Evolutionary conservation across 805 yeast species (phyloP), one percentile per base, ranked within the genome.

Genomic region (Pichia paraexigua): DNA sequence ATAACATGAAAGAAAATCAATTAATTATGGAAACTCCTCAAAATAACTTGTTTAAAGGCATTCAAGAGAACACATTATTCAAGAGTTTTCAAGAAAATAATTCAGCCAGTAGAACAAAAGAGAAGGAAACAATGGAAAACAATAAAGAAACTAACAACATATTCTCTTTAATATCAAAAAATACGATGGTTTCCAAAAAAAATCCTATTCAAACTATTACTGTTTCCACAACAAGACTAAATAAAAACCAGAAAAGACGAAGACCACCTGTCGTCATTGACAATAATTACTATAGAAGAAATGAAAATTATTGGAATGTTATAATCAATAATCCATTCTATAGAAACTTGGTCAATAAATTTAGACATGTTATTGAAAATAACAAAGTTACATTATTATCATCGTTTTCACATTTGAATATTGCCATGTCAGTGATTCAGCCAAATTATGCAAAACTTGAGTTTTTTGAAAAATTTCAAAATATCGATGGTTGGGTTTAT

Each of bases 401-500:
- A 35, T 6, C 17, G 28, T 15, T 18, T 6, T 9, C 25, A 20
- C 11, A 32, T 37, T 9, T 20, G 12, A 35, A 10, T 15, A 1
- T 25, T 48, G 17, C 13, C 17, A 10, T 22, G 43, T n/a, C 24
- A 30, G 18, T 13, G 17, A 13, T 48, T 35, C 24, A 43, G 18
- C 54, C 54, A 18, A 53, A 53, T 44, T 39, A 45, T n/a, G 42
- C 37, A 12, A 21, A 25, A 1, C 13, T 49, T 41, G 28, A 22
- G 2, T 40, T n/a, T 22, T 53, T 53, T 24, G 27, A 40, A 5
- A 12, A 37, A 4, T 10, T 45, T 17, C 52, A 55, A 41, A 40
- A 27, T 21, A 28, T 41, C 11, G 50, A 51, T 27, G 47, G 50
- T 15, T 53, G 58, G 58, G 28, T 27, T 17, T 55, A 55, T 46